Percentiles rank a stretch among this genome's conserved stretches.
Conservation (phyloP, 169 alveolate species). For the Babesia ovis region DNA sequence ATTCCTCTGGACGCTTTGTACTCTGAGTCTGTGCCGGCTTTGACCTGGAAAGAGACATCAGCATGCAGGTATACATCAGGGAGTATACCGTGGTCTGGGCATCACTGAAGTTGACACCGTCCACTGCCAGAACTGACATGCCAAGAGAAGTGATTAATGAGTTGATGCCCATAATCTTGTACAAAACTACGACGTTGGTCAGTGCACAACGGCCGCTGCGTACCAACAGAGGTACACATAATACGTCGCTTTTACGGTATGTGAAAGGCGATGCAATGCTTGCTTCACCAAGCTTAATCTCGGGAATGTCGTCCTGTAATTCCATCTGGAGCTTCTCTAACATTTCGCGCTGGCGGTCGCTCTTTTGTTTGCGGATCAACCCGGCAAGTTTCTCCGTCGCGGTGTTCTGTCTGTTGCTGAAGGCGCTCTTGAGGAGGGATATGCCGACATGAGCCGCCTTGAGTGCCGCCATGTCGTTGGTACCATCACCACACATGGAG, state of each 20-base stretch:
- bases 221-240: slow-evolving; percentile 89
- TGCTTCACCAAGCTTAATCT: slow-evolving; percentile 94
- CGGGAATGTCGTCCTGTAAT: slow-evolving; percentile 80
- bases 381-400: slow-evolving; percentile 43
- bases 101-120: slow-evolving; percentile 97
- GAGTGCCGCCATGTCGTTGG: slow-evolving; percentile 99
- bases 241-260: slow-evolving; percentile 87
- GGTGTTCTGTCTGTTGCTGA: slow-evolving; percentile 62
- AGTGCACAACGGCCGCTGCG: slow-evolving; percentile 94
- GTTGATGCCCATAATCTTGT: slow-evolving; percentile 93
- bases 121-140: slow-evolving; percentile 91
- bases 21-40: slow-evolving; percentile 65
- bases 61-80: slow-evolving; percentile 73
- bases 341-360: slow-evolving; percentile 4
- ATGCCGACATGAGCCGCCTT: slow-evolving; percentile 97
- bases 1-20: slow-evolving; percentile 68
- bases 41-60: slow-evolving; percentile 72
- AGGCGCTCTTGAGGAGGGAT: slow-evolving; percentile 86
- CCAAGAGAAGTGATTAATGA: slow-evolving; percentile 93
- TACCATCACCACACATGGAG: slow-evolving; percentile 99
- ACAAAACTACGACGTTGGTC: slow-evolving; percentile 92
- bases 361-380: slow-evolving; percentile 44
- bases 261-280: slow-evolving; percentile 99
- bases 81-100: slow-evolving; percentile 90
- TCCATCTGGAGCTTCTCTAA: slow-evolving; percentile 64